A percentile compares a stretch with the other conserved stretches of the same genome.
Evolutionary conservation across 2,329 filamentous ascomycete genomes (phyloP).

Genomic region (Sclerotinia spermophila): DNA sequence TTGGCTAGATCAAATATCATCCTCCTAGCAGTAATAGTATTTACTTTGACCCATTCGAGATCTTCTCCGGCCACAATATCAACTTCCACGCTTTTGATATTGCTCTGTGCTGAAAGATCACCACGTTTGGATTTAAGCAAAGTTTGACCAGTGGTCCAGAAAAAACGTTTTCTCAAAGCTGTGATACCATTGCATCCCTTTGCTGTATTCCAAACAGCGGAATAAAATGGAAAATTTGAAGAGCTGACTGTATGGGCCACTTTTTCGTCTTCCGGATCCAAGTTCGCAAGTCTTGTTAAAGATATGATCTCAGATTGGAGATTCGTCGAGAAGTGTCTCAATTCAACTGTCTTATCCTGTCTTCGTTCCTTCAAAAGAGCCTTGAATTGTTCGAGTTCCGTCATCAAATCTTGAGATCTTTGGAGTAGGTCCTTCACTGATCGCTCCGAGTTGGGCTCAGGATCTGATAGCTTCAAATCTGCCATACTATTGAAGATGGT

Average conservation of each 20-base stretch:
- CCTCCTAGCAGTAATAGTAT: slow-evolving; percentile 59
- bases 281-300: slow-evolving; percentile 40
- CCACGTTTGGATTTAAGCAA: slow-evolving; percentile 14
- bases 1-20: slow-evolving; percentile 67
- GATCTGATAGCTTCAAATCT: background rate
- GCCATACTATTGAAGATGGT: background rate
- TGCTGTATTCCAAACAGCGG: slow-evolving; percentile 59
- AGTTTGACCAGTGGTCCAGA: slow-evolving; percentile 39
- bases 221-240: slow-evolving; percentile 63
- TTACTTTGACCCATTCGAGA: slow-evolving; percentile 65
- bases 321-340: slow-evolving; percentile 47
- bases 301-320: slow-evolving; percentile 47
- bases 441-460: slow-evolving; percentile 4
- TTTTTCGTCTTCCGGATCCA: slow-evolving; percentile 34
- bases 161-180: slow-evolving; percentile 55
- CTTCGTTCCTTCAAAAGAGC: slow-evolving; percentile 41
- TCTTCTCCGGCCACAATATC: slow-evolving; percentile 63
- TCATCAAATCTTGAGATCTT: slow-evolving; percentile 39
- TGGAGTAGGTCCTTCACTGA: slow-evolving; percentile 21
- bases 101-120: slow-evolving; percentile 12
- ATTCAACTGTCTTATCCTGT: slow-evolving; percentile 47
- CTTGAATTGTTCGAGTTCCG: slow-evolving; percentile 46
- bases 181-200: slow-evolving; percentile 55
- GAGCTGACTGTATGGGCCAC: slow-evolving; percentile 56
- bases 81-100: slow-evolving; percentile 39